Conservation (phyloP, 2,329 filamentous ascomycete species). For the Aspergillus puulaauensis region DNA sequence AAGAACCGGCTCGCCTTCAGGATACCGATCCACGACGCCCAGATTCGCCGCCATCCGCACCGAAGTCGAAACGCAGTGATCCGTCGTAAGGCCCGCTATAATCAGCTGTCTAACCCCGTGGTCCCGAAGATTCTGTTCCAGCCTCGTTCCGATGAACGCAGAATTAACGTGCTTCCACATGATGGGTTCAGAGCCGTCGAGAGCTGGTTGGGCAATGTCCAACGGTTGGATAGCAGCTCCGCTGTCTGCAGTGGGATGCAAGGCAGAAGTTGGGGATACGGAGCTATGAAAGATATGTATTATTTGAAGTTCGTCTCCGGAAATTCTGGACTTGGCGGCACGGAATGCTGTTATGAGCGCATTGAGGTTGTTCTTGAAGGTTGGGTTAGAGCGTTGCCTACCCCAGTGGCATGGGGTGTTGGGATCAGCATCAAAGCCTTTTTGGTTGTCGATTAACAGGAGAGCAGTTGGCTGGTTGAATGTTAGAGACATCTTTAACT, state of each 20-base stretch:
- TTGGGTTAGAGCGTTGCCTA: slow-evolving; percentile 44
- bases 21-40: slow-evolving; percentile 37
- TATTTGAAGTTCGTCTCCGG: slow-evolving; percentile 28
- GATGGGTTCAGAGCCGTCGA: slow-evolving; percentile 37
- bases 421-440: slow-evolving; percentile 37
- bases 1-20: background rate
- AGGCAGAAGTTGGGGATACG: slow-evolving; percentile 28
- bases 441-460: slow-evolving; percentile 51
- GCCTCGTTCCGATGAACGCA: slow-evolving; percentile 46
- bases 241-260: slow-evolving; percentile 35
- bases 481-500: too few relatives aligned
- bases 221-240: slow-evolving; percentile 27
- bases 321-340: slow-evolving; percentile 9
- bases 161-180: slow-evolving; percentile 50
- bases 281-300: slow-evolving; percentile 51
- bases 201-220: slow-evolving; percentile 29
- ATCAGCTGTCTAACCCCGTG: slow-evolving; percentile 40
- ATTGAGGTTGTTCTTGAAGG: slow-evolving; percentile 45
- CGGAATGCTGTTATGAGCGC: slow-evolving; percentile 39
- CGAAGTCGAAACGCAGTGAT: slow-evolving; percentile 52
- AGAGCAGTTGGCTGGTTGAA: slow-evolving; percentile 38
- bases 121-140: slow-evolving; percentile 39
- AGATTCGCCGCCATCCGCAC: slow-evolving; percentile 51
- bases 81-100: slow-evolving; percentile 47
- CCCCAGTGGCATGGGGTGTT: slow-evolving; percentile 37